These are phyloP conservation scores for Nymphaea colorata DNA, from an alignment of 164 flowering plant species.

Conservation along the genomic window DNA sequence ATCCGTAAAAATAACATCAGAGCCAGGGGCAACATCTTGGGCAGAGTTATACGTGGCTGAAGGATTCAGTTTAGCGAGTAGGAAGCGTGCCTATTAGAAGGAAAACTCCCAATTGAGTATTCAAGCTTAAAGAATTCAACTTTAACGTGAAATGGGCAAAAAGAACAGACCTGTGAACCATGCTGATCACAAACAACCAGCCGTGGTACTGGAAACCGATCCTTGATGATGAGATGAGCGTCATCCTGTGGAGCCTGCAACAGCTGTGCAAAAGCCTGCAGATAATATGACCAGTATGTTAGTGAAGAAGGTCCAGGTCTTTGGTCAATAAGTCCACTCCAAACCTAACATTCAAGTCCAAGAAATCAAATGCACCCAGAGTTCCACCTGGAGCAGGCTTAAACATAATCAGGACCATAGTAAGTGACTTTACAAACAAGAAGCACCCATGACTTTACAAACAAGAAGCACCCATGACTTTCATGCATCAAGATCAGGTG, in stretches of 20 bases:
- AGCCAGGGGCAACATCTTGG: conserved; percentile 58
- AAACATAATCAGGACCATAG: too few relatives aligned
- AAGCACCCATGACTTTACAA: too few relatives aligned
- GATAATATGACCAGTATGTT: background rate
- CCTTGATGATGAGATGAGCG: conserved; percentile 53
- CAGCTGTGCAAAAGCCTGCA: conserved; percentile 71
- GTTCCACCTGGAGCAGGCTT: too few relatives aligned
- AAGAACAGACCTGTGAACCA: conserved; percentile 82
- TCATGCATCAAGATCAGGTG: too few relatives aligned
- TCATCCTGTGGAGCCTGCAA: conserved; percentile 82
- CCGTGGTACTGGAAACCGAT: conserved; percentile 90
- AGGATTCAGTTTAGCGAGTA: conserved; percentile 85
- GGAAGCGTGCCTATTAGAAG: conserved; percentile 64
- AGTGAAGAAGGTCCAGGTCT: background rate
- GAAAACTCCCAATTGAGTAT: background rate
- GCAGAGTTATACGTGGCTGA: conserved; percentile 78
- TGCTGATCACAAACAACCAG: conserved; percentile 95
- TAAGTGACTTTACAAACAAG: too few relatives aligned
- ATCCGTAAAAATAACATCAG: conserved; percentile 89
- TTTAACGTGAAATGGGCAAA: background rate
- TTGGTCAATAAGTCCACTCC: too few relatives aligned
- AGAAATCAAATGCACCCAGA: too few relatives aligned
- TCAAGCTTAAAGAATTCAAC: background rate
- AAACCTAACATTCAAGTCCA: too few relatives aligned
- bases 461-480: too few relatives aligned